Evolutionary conservation across 1,139 yeast genomes (phyloP).

Genomic region (Protomyces inouyei): DNA sequence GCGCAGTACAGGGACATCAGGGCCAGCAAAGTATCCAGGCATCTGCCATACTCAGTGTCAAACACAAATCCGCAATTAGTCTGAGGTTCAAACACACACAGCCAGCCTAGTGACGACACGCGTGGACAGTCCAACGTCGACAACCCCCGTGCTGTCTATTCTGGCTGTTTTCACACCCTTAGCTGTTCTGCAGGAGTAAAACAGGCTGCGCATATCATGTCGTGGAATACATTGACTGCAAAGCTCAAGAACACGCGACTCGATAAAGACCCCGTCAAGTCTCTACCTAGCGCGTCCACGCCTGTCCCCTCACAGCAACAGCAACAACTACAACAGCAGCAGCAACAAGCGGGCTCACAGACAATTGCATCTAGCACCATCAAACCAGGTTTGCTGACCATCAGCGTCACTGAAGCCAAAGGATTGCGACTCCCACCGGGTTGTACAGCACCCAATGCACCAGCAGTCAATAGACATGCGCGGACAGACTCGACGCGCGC

Average conservation of each 20-base stretch:
- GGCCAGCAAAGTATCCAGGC: too few relatives aligned
- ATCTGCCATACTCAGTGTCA: too few relatives aligned
- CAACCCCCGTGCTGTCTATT: too few relatives aligned
- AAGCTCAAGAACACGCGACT: slow-evolving; percentile 21
- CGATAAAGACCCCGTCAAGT: slow-evolving; percentile 15
- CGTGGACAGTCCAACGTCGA: too few relatives aligned
- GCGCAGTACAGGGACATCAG: too few relatives aligned
- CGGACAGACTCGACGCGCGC: slow-evolving; percentile 22
- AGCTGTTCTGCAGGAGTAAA: too few relatives aligned
- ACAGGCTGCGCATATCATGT: background rate
- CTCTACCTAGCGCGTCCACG: background rate
- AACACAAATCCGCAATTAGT: too few relatives aligned
- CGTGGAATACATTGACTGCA: slow-evolving; percentile 3
- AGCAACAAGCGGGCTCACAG: background rate
- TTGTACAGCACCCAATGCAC: slow-evolving; percentile 32
- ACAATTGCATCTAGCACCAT: slow-evolving; percentile 37
- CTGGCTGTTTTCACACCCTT: too few relatives aligned
- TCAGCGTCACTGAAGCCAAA: slow-evolving; percentile 60
- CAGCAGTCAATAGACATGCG: slow-evolving; percentile 27
- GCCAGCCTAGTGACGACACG: too few relatives aligned
- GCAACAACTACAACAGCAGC: background rate
- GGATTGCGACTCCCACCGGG: slow-evolving; percentile 60
- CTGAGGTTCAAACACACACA: too few relatives aligned
- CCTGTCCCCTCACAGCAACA: background rate
- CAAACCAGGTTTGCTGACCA: slow-evolving; percentile 65